phyloP scores from a whole-genome alignment of 140 eudicot genomes.

The Oenanthe javanica region DNA sequence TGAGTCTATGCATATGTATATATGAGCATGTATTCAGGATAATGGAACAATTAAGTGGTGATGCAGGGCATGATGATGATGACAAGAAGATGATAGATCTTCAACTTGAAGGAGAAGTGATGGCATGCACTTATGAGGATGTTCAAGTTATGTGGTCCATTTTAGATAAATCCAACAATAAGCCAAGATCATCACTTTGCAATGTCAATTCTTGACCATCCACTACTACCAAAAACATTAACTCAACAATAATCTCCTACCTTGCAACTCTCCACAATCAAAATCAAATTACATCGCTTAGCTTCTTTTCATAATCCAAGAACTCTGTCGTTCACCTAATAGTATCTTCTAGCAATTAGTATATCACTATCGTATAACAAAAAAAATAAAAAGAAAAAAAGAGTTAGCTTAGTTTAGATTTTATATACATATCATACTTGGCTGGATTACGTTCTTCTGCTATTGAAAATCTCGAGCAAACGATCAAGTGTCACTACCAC shows the following conservation, averaged over 20 bases:
- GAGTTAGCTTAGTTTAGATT: background rate
- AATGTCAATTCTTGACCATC: constrained; percentile 12
- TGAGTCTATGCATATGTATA: background rate
- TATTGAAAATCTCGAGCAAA: background rate
- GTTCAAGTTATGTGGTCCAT: constrained; percentile 77
- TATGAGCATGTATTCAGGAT: background rate
- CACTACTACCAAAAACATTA: background rate
- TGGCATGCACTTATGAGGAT: constrained; percentile 65
- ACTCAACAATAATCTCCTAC: background rate
- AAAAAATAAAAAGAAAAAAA: background rate
- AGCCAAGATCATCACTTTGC: constrained; percentile 23
- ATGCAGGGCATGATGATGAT: constrained; percentile 27
- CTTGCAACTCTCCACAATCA: background rate
- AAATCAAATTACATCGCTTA: background rate
- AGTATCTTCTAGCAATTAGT: background rate
- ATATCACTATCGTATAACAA: background rate
- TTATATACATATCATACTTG: background rate
- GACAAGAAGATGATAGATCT: constrained; percentile 19
- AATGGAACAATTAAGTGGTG: background rate
- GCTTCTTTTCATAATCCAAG: background rate
- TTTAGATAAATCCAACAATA: constrained; percentile 43
- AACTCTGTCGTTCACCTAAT: background rate
- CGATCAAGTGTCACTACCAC: background rate
- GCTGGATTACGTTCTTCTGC: background rate
- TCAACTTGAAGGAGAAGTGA: constrained; percentile 53